Percentiles rank a stretch among this genome's conserved stretches.
Evolutionary conservation across 2,329 filamentous ascomycete species (phyloP).

Genomic region (Macroventuria anomochaeta): DNA sequence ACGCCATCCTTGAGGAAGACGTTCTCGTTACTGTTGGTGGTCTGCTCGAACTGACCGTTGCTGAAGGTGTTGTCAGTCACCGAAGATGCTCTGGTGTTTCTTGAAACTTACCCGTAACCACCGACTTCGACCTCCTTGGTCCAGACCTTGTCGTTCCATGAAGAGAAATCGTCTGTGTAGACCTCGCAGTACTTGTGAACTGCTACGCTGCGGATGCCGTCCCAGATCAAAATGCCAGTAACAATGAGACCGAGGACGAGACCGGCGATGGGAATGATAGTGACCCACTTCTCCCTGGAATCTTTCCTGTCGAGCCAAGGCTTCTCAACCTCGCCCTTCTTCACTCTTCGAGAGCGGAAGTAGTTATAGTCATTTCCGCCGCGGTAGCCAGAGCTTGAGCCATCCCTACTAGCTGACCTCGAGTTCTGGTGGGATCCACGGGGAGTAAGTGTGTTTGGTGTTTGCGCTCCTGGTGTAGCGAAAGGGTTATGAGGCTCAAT

Average conservation of each 20-base stretch:
- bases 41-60: slow-evolving; percentile 82
- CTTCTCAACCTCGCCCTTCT: slow-evolving; percentile 75
- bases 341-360: slow-evolving; percentile 76
- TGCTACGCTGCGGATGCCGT: slow-evolving; percentile 73
- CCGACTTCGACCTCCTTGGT: slow-evolving; percentile 76
- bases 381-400: slow-evolving; percentile 18
- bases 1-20: slow-evolving; percentile 73
- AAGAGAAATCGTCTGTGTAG: slow-evolving; percentile 69
- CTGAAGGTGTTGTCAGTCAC: slow-evolving; percentile 53
- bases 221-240: slow-evolving; percentile 75
- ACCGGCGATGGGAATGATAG: slow-evolving; percentile 76
- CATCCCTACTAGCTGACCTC: slow-evolving; percentile 15
- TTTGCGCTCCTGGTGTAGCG: slow-evolving; percentile 21
- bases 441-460: slow-evolving; percentile 19
- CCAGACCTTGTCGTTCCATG: slow-evolving; percentile 68
- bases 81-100: neutral
- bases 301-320: slow-evolving; percentile 78
- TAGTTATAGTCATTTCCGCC: slow-evolving; percentile 39
- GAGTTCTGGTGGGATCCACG: slow-evolving; percentile 17
- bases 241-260: slow-evolving; percentile 72
- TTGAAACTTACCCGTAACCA: slow-evolving; percentile 72
- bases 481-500: slow-evolving; percentile 25
- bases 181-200: slow-evolving; percentile 76
- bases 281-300: slow-evolving; percentile 84
- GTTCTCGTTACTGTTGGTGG: slow-evolving; percentile 75